Base-by-base conservation (phyloP, 805 yeast species). In the Danielia oregonensis region DNA sequence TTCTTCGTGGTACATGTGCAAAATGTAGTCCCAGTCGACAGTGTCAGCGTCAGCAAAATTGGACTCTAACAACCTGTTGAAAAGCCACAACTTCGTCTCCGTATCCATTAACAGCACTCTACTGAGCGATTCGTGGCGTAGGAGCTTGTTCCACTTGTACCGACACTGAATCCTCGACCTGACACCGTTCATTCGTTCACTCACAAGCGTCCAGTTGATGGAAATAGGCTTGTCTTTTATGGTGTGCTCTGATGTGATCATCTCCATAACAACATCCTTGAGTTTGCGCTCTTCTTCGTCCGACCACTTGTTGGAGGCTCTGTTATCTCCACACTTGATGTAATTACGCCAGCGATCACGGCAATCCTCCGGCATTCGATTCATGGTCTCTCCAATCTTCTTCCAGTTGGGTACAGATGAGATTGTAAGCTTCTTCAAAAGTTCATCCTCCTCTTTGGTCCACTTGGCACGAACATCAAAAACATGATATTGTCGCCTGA, bases 301-400 rank as follows among this genome's bases (percentile, higher is more conserved):
- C 0, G 82, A 65, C 97, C 97, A 89, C 54, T 83, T 86, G 56
- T 85, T 84, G 32, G 76, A 72, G 6, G 79, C 77, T 44, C 97
- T 70, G 35, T 76, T 76, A 12, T 68, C 69, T 16, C 97, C 97
- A 65, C 97, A 91, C 58, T 89, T 89, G 43, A 89, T 84, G 55
- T 89, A 91, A 56, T 91, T 91, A 59, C 97, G 72, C 95, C 95
- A 91, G 49, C 97, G 72, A 57, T 91, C 97, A 48, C 97, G 74
- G 59, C 97, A 89, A 61, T 91, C 97, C 54, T 91, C 97, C 0
- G 97, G 97, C 97, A 91, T 91, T 51, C 97, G 70, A 10, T 85
- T 86, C 76, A 91, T 68, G 6, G 68, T 65, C 34, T 72, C 72
- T 6, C 97, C 97, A 40, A 91, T 85, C 26, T 70, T 68, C 47